Base-by-base conservation (phyloP, 495 filamentous ascomycete genomes). In the Opeltia flavorubescens region DNA sequence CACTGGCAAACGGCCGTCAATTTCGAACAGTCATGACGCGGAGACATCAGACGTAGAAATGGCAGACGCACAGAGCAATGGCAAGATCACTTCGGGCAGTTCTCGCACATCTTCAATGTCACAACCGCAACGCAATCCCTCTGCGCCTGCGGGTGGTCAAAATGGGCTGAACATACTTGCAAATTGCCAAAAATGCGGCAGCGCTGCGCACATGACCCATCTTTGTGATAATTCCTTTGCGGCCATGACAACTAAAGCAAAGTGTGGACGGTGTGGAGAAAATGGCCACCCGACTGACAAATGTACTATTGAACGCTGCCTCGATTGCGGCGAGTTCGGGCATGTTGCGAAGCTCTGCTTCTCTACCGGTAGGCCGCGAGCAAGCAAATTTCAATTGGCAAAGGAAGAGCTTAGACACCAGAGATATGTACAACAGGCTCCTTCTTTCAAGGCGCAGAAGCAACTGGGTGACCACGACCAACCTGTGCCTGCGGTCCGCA, bases 1-100 rank as follows among this genome's bases (percentile, higher is more conserved):
- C 26, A 23, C 15, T 4, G 21, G 27, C 11, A 45, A 39, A 15
- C 26, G 15, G 13, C 25, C 41, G 2, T n/a, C 40, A n/a, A 20
- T 25, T 18, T 25, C 51, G 2, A 30, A 15, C n/a, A 13, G 34
- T 12, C 26, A 43, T 8, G 6, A 13, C 39, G 67, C 60, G 11
- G 67, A 62, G 23, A 64, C 65, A 50, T 62, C 59, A 38, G 66
- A 75, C 26, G 56, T 68, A 21, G 66, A 72, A 42, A 76, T 74
- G 73, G 28, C 50, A 12, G 69, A 75, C 47, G 56, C 58, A 18
- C 51, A 47, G 24, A 40, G 28, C 15, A 18, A 43, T 3, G 47
- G 43, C 26, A 44, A 26, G 8, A 41, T 38, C 28, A 49, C 15
- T 6, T 8, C 17, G 9, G 46, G 2, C 45, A 60, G n/a, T 31